A percentile compares a stretch with the other conserved stretches of the same genome.
phyloP scores from a whole-genome alignment of 306 rosid genomes.

The Notholithocarpus densiflorus region DNA sequence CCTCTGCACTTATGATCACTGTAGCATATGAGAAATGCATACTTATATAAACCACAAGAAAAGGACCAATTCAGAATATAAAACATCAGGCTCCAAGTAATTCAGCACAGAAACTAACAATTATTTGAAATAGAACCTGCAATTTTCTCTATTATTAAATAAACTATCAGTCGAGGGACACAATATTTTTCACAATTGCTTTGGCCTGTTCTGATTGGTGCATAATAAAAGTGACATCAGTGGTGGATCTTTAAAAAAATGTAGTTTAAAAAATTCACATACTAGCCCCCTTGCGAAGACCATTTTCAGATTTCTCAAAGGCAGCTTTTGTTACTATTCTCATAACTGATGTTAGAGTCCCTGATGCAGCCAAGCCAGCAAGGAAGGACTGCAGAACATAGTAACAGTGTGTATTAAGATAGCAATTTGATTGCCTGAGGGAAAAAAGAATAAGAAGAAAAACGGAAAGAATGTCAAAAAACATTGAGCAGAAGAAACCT shows the following conservation, averaged over 20 bases:
- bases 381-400: slow-evolving; percentile 59
- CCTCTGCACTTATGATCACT: neutral
- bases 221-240: no score
- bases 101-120: neutral
- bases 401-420: neutral
- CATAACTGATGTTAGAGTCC: slow-evolving; percentile 59
- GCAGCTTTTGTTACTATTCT: slow-evolving; percentile 66
- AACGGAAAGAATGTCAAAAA: neutral
- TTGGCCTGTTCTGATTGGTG: no score
- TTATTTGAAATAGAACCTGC: neutral
- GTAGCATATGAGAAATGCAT: neutral
- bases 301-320: slow-evolving; percentile 54
- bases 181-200: no score
- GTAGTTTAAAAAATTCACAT: slow-evolving; percentile 16
- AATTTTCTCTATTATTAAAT: neutral
- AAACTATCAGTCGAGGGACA: no score
- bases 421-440: neutral
- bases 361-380: slow-evolving; percentile 86
- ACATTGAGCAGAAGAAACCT: slow-evolving; percentile 36
- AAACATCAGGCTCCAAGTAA: neutral
- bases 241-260: no score
- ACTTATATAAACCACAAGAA: no score
- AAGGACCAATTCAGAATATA: no score
- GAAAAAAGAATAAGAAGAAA: no score
- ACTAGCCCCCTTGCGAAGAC: slow-evolving; percentile 95